phyloP scores from a whole-genome alignment of 106 monocot genomes.

The Phalaenopsis aphrodite region DNA sequence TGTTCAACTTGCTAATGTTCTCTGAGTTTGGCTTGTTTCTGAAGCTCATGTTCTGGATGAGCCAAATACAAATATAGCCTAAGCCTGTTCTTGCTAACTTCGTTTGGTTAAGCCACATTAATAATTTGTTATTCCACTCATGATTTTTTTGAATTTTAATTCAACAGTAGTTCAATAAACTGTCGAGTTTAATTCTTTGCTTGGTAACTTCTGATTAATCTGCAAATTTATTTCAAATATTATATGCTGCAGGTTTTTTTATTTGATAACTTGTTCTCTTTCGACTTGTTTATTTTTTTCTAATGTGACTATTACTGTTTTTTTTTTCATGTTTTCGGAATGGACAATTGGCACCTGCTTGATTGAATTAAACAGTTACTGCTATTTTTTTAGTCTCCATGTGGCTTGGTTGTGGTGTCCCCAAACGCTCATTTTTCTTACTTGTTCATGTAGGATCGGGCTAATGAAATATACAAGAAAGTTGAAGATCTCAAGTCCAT shows the following conservation, averaged over 20 bases:
- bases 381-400: neutral
- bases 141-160: neutral
- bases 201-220: neutral
- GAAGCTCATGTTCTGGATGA: neutral
- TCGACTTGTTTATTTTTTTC: neutral
- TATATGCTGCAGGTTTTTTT: neutral
- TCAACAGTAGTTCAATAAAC: neutral
- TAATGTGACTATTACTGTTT: neutral
- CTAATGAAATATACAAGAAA: slow-evolving; percentile 31
- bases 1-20: too few species aligned
- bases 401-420: neutral
- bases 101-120: neutral
- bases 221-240: neutral
- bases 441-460: slow-evolving; percentile 16
- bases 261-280: neutral
- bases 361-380: neutral
- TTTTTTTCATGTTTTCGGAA: neutral
- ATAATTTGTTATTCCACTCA: neutral
- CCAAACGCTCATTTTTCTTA: neutral
- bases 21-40: too few species aligned
- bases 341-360: neutral
- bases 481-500: slow-evolving; percentile 30
- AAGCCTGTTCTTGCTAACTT: neutral
- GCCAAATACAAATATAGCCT: neutral
- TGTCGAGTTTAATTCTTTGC: neutral